A percentile compares a stretch with the other conserved stretches of the same genome.
phyloP scores from a whole-genome alignment of 805 yeast genomes.

The Candida koratica region DNA sequence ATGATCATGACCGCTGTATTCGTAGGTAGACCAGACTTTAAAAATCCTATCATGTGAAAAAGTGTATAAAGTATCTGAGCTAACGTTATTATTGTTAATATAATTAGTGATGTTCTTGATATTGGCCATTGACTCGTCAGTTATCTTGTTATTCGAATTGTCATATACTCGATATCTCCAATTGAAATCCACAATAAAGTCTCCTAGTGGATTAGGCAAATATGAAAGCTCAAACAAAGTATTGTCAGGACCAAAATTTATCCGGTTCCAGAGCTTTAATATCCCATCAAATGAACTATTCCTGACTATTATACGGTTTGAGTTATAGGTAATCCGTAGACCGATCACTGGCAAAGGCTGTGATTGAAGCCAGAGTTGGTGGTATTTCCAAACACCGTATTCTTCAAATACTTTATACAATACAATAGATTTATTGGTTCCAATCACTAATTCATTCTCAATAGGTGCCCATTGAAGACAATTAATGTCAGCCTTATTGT shows the following conservation, averaged over 20 bases:
- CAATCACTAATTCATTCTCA: conserved; percentile 57
- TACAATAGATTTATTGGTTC: conserved; percentile 47
- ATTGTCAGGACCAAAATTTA: conserved; percentile 54
- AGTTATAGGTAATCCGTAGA: conserved; percentile 62
- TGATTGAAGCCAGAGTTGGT: conserved; percentile 41
- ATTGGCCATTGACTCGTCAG: conserved; percentile 30
- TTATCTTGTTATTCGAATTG: conserved; percentile 8
- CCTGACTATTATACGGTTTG: conserved; percentile 58
- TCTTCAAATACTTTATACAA: conserved; percentile 52
- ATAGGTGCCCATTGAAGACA: conserved; percentile 52
- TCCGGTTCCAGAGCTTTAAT: conserved; percentile 75
- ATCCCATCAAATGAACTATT: conserved; percentile 59
- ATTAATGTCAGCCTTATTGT: conserved; percentile 21
- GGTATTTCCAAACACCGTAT: conserved; percentile 37
- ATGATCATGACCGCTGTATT: conserved; percentile 52
- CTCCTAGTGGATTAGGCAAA: conserved; percentile 52
- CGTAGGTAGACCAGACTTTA: conserved; percentile 68
- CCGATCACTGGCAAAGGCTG: conserved; percentile 62
- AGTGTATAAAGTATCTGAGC: conserved; percentile 52
- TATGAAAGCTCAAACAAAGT: conserved; percentile 67
- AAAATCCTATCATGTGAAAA: conserved; percentile 55
- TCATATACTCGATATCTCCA: conserved; percentile 44
- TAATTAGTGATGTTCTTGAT: conserved; percentile 32
- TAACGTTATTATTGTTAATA: conserved; percentile 28
- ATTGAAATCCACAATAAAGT: conserved; percentile 50